phyloP scores from a whole-genome alignment of 2,329 filamentous ascomycete species.

The Curvularia spicifera region DNA sequence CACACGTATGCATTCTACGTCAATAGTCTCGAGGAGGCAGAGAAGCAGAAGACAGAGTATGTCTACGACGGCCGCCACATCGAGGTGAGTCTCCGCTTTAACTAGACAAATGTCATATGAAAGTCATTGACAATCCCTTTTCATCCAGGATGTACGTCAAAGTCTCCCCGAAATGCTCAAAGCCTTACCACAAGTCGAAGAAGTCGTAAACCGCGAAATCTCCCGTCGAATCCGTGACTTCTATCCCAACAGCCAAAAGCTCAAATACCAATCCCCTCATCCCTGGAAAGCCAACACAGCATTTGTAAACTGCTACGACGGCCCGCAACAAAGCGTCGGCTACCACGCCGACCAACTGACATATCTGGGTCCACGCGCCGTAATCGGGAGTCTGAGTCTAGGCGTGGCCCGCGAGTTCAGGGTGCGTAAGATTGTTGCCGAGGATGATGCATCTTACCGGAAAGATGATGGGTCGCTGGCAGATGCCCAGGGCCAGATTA shows the following conservation, averaged over 20 bases:
- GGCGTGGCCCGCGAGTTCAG: constrained; percentile 95
- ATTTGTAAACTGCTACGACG: constrained; percentile 93
- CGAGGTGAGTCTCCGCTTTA: constrained; percentile 53
- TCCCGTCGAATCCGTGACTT: constrained; percentile 69
- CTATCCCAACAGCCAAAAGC: constrained; percentile 73
- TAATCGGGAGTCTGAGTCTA: constrained; percentile 89
- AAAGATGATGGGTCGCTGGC: constrained; percentile 50
- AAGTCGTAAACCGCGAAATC: constrained; percentile 80
- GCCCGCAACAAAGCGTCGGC: constrained; percentile 80
- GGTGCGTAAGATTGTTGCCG: constrained; percentile 75
- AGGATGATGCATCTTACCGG: constrained; percentile 58
- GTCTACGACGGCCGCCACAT: constrained; percentile 81
- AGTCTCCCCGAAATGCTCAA: constrained; percentile 76
- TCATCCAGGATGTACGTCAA: constrained; percentile 68
- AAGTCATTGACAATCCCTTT: no score
- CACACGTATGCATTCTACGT: constrained; percentile 88
- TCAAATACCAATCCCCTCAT: constrained; percentile 75
- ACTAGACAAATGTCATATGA: no score
- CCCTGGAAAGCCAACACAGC: constrained; percentile 86
- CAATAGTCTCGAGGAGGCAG: constrained; percentile 71
- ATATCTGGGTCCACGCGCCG: constrained; percentile 84
- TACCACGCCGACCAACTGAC: constrained; percentile 94
- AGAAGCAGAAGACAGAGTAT: constrained; percentile 77
- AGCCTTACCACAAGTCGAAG: constrained; percentile 73
- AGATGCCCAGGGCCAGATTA: constrained; percentile 82